Conservation (phyloP, 176 grass and related monocot species). For the Puccinellia tenuiflora region DNA sequence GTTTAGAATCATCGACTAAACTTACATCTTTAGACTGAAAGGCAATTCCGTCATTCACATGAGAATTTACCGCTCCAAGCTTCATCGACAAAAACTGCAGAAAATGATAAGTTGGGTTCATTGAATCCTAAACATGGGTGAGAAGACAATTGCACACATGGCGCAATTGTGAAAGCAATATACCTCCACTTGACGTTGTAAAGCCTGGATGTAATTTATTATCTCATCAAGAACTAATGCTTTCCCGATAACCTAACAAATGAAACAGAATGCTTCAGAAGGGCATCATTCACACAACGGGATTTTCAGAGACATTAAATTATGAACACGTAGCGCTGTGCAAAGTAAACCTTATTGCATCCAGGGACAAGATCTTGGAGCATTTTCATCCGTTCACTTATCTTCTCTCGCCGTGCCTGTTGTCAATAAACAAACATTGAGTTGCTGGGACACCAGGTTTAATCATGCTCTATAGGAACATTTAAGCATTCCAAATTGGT, state of each 20-base stretch:
- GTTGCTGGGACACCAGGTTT: not conserved
- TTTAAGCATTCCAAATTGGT: not conserved
- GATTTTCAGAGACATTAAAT: slow-evolving; percentile 13
- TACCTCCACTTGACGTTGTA: slow-evolving; percentile 95
- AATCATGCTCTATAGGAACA: not conserved
- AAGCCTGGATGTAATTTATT: slow-evolving; percentile 95
- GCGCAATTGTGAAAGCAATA: not conserved
- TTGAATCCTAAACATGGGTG: not conserved
- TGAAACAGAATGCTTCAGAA: slow-evolving; percentile 4
- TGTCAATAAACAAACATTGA: slow-evolving; percentile 33
- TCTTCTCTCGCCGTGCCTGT: slow-evolving; percentile 96
- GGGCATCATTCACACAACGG: slow-evolving; percentile 14
- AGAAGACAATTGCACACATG: slow-evolving; percentile 1
- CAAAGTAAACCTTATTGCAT: slow-evolving; percentile 84
- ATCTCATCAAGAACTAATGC: slow-evolving; percentile 93
- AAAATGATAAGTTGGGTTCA: slow-evolving; percentile 7
- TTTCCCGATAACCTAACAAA: slow-evolving; percentile 80
- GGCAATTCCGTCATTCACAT: slow-evolving; percentile 42
- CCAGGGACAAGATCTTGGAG: slow-evolving; percentile 97
- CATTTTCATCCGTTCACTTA: slow-evolving; percentile 94
- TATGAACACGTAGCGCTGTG: slow-evolving; percentile 17
- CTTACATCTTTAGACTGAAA: slow-evolving; percentile 91
- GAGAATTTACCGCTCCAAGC: slow-evolving; percentile 86
- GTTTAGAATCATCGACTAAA: not conserved
- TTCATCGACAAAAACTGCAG: slow-evolving; percentile 93